phyloP scores from a whole-genome alignment of 352 stramenopile genomes.

The Pythium rishiriense region DNA sequence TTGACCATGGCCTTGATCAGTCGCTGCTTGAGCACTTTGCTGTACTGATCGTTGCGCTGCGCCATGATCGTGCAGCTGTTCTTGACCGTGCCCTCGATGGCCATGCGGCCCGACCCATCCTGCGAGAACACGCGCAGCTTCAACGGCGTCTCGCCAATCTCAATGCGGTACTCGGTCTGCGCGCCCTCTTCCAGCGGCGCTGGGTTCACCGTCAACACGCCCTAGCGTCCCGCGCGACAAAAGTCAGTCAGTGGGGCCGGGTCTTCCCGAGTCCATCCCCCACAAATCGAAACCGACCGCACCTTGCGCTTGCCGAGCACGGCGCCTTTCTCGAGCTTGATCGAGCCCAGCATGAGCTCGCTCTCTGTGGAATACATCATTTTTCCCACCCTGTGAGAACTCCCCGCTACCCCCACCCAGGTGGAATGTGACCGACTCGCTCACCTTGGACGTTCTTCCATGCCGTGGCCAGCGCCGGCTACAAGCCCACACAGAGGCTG shows the following conservation, averaged over 20 bases:
- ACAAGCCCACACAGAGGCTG: conserved; percentile 5
- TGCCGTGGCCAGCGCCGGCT: conserved; percentile 69
- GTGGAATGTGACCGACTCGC: too few relatives aligned
- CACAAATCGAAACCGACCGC: too few relatives aligned
- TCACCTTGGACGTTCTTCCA: conserved; percentile 86
- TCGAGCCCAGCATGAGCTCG: conserved; percentile 80
- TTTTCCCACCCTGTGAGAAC: too few relatives aligned
- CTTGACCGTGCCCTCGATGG: conserved; percentile 85
- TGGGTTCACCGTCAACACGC: conserved; percentile 76
- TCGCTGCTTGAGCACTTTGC: conserved; percentile 80
- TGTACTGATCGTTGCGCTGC: conserved; percentile 84
- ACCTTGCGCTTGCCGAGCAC: conserved; percentile 71
- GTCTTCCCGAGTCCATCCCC: too few relatives aligned
- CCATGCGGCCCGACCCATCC: conserved; percentile 84
- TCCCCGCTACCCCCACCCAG: too few relatives aligned
- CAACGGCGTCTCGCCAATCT: conserved; percentile 74
- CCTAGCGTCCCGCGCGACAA: conserved; percentile 33
- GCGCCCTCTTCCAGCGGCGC: conserved; percentile 72
- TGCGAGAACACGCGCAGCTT: conserved; percentile 87
- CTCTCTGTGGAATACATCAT: conserved; percentile 59
- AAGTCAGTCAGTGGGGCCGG: background rate
- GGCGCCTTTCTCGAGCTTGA: conserved; percentile 82
- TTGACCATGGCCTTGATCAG: conserved; percentile 89
- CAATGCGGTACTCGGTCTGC: conserved; percentile 80
- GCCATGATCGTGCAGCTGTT: conserved; percentile 87